These are phyloP conservation scores for Przewalskia tangutica DNA, from an alignment of 257 asterid genomes.

Conservation along the genomic window DNA sequence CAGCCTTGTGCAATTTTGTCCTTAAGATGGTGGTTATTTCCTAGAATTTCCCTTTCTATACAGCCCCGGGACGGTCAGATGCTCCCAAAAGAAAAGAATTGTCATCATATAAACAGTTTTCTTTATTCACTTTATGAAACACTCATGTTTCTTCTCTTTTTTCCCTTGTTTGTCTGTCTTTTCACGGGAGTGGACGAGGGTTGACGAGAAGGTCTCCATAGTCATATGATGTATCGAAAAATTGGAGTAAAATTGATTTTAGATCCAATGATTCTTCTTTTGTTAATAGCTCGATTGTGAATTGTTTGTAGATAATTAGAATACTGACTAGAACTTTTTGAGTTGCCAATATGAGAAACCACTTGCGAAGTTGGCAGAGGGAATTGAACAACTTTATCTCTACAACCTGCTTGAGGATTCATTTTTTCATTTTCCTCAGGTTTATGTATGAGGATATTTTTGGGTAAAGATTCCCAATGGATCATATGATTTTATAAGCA, in stretches of 20 bases:
- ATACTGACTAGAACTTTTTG: not conserved
- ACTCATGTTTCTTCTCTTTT: not conserved
- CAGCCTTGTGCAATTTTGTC: not conserved
- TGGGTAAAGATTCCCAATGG: not conserved
- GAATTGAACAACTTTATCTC: not conserved
- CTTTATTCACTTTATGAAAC: not conserved
- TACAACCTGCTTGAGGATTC: not conserved
- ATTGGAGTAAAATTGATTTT: not conserved
- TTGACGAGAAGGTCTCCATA: not conserved
- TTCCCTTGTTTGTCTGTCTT: not conserved
- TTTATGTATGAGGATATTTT: not conserved
- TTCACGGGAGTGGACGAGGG: not conserved
- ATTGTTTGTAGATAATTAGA: not conserved
- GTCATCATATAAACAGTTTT: not conserved
- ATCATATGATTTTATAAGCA: not conserved
- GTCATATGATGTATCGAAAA: not conserved
- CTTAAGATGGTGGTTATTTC: not conserved
- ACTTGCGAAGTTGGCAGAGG: not conserved
- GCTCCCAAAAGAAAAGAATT: not conserved
- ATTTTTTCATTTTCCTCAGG: not conserved
- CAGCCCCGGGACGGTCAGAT: not conserved
- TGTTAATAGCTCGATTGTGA: not conserved
- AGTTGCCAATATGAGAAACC: not conserved
- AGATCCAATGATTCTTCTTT: not conserved
- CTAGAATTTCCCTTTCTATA: not conserved